phyloP scores from a whole-genome alignment of 2,329 filamentous ascomycete genomes.

The Chaetothyriales sp. region DNA sequence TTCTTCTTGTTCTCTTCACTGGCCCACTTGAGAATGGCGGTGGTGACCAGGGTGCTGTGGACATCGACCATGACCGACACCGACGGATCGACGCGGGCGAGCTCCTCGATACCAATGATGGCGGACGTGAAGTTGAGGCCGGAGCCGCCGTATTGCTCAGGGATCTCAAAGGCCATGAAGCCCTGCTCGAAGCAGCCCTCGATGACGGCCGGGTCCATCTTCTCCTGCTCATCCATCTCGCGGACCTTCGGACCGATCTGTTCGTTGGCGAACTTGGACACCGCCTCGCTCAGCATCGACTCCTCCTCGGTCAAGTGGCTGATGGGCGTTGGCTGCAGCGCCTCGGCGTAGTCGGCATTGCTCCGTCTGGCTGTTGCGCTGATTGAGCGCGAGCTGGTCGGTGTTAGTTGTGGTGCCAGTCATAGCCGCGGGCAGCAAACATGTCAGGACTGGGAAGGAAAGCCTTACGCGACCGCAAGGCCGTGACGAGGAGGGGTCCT shows the following conservation, averaged over 20 bases:
- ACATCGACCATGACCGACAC: constrained; percentile 93
- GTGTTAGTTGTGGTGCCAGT: neutral
- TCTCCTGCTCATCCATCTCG: constrained; percentile 93
- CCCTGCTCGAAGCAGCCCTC: constrained; percentile 96
- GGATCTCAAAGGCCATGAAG: constrained; percentile 93
- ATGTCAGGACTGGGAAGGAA: constrained; percentile 13
- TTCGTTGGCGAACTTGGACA: constrained; percentile 80
- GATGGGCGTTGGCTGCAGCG: constrained; percentile 80
- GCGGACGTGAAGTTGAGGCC: constrained; percentile 98
- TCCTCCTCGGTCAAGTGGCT: constrained; percentile 85
- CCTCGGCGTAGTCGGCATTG: constrained; percentile 26
- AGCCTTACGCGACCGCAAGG: constrained; percentile 24
- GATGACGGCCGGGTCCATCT: constrained; percentile 76
- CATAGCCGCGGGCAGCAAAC: neutral
- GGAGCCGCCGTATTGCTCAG: constrained; percentile 88
- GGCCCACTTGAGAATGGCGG: constrained; percentile 73
- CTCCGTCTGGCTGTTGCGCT: constrained; percentile 21
- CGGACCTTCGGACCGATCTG: constrained; percentile 79
- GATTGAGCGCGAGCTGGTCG: constrained; percentile 15
- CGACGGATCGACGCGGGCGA: constrained; percentile 83
- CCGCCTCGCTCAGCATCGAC: constrained; percentile 71
- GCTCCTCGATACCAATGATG: constrained; percentile 92
- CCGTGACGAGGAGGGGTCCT: constrained; percentile 5
- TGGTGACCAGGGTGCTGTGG: constrained; percentile 96
- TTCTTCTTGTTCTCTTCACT: constrained; percentile 63